phyloP scores from a whole-genome alignment of 805 yeast species.

The Yamadazyma scolyti region DNA sequence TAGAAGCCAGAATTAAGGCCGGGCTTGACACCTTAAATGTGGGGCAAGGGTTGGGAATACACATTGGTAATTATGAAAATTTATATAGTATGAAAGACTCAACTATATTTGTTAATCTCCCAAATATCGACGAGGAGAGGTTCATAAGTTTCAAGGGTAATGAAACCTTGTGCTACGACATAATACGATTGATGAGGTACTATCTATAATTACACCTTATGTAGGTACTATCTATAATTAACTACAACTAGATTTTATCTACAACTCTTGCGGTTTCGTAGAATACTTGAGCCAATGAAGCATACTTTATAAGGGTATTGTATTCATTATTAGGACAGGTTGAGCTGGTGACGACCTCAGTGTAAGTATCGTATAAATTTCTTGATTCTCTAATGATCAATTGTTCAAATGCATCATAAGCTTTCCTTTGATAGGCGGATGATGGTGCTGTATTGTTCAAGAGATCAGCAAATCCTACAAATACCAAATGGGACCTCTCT shows the following conservation, averaged over 20 bases:
- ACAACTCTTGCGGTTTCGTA: conserved; percentile 14
- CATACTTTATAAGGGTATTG: conserved; percentile 15
- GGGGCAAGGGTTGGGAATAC: conserved; percentile 4
- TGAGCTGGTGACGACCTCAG: conserved; percentile 4
- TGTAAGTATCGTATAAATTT: conserved; percentile 12
- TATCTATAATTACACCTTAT: conserved; percentile 4
- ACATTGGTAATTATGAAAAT: conserved; percentile 9
- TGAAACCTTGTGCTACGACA: conserved; percentile 11
- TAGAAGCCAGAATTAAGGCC: conserved; percentile 12
- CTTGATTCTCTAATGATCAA: conserved; percentile 18
- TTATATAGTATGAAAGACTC: conserved; percentile 7
- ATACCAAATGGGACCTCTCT: conserved; percentile 21
- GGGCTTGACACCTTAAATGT: conserved; percentile 4
- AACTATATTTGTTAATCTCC: conserved; percentile 14
- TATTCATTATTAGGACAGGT: conserved; percentile 11
- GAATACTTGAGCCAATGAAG: conserved; percentile 19
- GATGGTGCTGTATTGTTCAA: conserved; percentile 13
- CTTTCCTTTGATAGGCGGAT: conserved; percentile 12
- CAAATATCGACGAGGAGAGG: conserved; percentile 9
- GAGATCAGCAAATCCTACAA: conserved; percentile 24
- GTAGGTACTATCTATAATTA: background rate
- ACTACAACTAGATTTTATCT: conserved; percentile 11
- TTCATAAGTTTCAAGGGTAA: conserved; percentile 15
- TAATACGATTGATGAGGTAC: conserved; percentile 11
- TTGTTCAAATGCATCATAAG: conserved; percentile 15